phyloP scores from a whole-genome alignment of 495 filamentous ascomycete genomes.

The Penicillium coprophilum region DNA sequence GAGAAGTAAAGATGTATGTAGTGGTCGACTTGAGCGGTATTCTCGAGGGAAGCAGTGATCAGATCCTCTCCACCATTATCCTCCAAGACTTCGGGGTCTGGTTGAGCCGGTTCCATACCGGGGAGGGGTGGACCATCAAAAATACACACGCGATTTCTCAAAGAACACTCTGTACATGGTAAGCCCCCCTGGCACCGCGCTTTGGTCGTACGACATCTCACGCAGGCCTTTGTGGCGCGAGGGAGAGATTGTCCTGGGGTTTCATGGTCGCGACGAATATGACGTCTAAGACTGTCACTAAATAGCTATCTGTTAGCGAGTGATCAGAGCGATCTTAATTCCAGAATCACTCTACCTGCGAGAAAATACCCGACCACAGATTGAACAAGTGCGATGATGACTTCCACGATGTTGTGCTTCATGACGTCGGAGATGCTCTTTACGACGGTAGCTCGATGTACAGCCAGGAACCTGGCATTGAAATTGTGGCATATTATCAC shows the following conservation, averaged over 20 bases:
- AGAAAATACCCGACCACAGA: neutral
- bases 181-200: neutral
- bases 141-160: neutral
- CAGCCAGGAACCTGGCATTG: neutral
- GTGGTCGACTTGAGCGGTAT: neutral
- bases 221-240: neutral
- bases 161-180: neutral
- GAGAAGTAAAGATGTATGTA: neutral
- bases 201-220: neutral
- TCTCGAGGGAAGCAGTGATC: neutral
- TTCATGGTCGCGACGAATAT: neutral
- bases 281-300: neutral
- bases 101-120: neutral
- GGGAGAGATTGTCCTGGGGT: neutral
- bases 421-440: constrained; percentile 2
- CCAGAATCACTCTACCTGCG: neutral
- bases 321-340: neutral
- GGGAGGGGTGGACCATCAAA: neutral
- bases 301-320: neutral
- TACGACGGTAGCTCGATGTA: neutral
- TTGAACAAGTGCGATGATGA: neutral
- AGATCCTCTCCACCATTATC: neutral
- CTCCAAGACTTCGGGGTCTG: neutral
- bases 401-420: neutral
- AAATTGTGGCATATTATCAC: neutral